Percentiles rank a stretch among this genome's conserved stretches.
Conservation (phyloP, 129 eudicot genomes). For the Saposhnikovia divaricata region DNA sequence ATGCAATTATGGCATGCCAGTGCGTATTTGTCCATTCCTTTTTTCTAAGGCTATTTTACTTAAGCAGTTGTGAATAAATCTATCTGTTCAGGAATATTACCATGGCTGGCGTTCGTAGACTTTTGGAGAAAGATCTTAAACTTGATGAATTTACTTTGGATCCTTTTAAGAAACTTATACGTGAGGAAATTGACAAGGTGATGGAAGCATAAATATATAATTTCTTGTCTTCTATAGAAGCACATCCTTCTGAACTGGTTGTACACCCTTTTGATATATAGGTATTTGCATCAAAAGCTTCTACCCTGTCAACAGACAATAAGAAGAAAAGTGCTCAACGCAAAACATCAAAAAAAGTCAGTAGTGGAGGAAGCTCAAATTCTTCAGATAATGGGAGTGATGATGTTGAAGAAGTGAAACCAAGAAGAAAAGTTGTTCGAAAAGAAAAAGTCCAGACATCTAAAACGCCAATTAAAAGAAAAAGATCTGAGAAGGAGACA, state of each 20-base stretch:
- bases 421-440: conserved; percentile 38
- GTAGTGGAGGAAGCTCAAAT: conserved; percentile 29
- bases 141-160: conserved; percentile 60
- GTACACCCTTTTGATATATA: conserved; percentile 18
- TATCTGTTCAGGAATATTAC: conserved; percentile 45
- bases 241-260: not conserved
- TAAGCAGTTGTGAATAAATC: not conserved
- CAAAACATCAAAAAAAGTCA: conserved; percentile 27
- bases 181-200: conserved; percentile 65
- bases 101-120: conserved; percentile 67
- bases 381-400: conserved; percentile 35
- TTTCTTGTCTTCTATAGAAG: not conserved
- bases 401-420: conserved; percentile 31
- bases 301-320: conserved; percentile 13
- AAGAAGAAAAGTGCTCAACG: conserved; percentile 27
- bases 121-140: conserved; percentile 80
- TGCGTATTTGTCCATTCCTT: not conserved
- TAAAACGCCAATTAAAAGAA: conserved; percentile 55
- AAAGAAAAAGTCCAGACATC: conserved; percentile 37
- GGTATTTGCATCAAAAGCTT: conserved; percentile 39
- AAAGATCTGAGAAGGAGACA: conserved; percentile 40
- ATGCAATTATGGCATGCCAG: not conserved
- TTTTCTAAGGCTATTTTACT: not conserved
- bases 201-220: conserved; percentile 13
- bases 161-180: conserved; percentile 63